Conservation (phyloP, 176 grass and related monocot species). For the maize (Zea mays) region DNA sequence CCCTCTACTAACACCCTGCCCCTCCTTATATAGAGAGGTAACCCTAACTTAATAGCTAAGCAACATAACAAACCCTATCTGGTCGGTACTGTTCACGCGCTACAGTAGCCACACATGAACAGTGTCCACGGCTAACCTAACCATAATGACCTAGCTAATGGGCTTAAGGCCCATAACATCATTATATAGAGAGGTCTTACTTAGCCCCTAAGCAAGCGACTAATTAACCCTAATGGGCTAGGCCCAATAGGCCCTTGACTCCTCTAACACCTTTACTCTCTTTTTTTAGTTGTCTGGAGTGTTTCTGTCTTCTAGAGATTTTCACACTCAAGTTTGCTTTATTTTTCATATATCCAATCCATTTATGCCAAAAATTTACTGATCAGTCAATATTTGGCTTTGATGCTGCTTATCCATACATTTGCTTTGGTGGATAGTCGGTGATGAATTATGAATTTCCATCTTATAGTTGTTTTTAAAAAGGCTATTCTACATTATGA, state of each 20-base stretch:
- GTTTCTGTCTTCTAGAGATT: background rate
- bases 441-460: constrained; percentile 12
- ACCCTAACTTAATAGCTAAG: no score
- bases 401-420: background rate
- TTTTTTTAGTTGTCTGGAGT: background rate
- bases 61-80: no score
- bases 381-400: background rate
- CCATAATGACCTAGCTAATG: no score
- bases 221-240: background rate
- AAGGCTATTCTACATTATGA: background rate
- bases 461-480: background rate
- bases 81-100: no score
- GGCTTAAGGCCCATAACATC: no score
- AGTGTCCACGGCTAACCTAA: no score
- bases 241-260: no score
- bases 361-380: background rate
- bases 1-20: no score
- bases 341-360: background rate
- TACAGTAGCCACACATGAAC: no score
- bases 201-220: no score
- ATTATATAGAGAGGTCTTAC: no score
- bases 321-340: background rate
- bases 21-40: no score
- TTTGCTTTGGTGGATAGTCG: background rate
- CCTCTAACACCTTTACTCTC: background rate